Percentiles rank a stretch among this genome's conserved stretches.
Evolutionary conservation across 208 protist species (phyloP).

Genomic region (Acanthamoeba sp.): DNA sequence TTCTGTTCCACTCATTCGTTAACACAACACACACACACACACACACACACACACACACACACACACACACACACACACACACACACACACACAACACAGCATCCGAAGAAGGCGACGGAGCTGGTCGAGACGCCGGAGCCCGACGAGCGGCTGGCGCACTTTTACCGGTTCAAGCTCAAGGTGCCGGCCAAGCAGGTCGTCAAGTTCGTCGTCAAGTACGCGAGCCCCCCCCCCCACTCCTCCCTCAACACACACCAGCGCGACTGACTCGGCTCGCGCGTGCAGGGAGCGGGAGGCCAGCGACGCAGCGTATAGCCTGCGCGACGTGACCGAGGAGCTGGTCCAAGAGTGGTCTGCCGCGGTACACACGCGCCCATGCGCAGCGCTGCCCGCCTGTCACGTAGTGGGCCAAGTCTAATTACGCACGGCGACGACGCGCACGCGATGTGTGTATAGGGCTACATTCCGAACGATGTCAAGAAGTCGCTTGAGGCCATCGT

Average conservation of each 20-base stretch:
- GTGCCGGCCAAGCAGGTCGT: slow-evolving; percentile 18
- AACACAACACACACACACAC: no score
- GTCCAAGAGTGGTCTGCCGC: background rate
- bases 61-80: no score
- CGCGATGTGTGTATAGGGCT: background rate
- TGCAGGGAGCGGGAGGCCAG: background rate
- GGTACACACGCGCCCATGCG: background rate
- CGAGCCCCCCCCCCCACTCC: background rate
- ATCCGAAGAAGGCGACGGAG: background rate
- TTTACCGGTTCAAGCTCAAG: slow-evolving; percentile 30
- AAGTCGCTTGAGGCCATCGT: background rate
- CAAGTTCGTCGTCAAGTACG: slow-evolving; percentile 34
- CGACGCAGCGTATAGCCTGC: background rate
- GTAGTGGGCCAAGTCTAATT: background rate
- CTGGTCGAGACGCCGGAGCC: slow-evolving; percentile 25
- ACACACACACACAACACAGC: background rate
- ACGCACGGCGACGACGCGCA: background rate
- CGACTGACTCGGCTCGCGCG: background rate
- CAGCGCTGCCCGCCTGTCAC: no score
- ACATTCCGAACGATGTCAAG: background rate
- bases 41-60: no score
- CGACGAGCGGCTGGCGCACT: slow-evolving; percentile 7
- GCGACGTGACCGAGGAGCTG: background rate
- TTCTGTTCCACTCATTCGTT: no score
- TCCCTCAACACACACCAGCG: background rate